Evolutionary conservation across 148 eudicot genomes (phyloP).

Genomic region (Cornus kousa): DNA sequence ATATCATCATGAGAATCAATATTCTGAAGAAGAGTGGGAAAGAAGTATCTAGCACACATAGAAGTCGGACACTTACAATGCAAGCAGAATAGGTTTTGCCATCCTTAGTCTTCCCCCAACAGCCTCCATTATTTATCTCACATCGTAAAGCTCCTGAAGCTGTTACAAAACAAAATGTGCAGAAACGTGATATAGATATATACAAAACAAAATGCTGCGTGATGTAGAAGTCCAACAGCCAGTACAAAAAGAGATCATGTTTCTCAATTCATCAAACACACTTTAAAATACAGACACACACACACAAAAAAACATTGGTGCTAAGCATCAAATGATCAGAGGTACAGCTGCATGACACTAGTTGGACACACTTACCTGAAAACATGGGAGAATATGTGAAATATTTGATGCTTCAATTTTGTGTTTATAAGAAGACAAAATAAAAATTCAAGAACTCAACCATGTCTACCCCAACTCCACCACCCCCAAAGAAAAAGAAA

Average conservation of each 20-base stretch:
- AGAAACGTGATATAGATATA: neutral
- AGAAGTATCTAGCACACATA: neutral
- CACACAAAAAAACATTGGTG: neutral
- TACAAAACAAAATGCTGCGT: neutral
- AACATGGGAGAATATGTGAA: neutral
- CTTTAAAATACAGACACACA: too few relatives aligned
- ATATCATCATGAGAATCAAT: neutral
- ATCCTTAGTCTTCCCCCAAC: constrained; percentile 73
- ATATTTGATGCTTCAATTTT: neutral
- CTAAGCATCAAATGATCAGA: neutral
- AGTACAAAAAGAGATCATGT: neutral
- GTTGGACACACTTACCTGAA: too few relatives aligned
- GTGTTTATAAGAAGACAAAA: too few relatives aligned
- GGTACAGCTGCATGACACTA: too few relatives aligned
- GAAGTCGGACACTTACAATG: constrained; percentile 42
- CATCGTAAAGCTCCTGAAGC: constrained; percentile 79
- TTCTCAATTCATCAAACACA: neutral
- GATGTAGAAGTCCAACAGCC: neutral
- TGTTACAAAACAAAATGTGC: constrained; percentile 26
- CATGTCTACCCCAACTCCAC: too few relatives aligned
- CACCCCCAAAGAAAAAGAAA: too few relatives aligned
- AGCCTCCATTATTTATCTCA: constrained; percentile 81
- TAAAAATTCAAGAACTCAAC: too few relatives aligned
- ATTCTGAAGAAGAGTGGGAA: neutral
- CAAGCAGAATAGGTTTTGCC: constrained; percentile 88